Base-by-base conservation (phyloP, 495 filamentous ascomycete genomes). In the Schizothecium vesticola region DNA sequence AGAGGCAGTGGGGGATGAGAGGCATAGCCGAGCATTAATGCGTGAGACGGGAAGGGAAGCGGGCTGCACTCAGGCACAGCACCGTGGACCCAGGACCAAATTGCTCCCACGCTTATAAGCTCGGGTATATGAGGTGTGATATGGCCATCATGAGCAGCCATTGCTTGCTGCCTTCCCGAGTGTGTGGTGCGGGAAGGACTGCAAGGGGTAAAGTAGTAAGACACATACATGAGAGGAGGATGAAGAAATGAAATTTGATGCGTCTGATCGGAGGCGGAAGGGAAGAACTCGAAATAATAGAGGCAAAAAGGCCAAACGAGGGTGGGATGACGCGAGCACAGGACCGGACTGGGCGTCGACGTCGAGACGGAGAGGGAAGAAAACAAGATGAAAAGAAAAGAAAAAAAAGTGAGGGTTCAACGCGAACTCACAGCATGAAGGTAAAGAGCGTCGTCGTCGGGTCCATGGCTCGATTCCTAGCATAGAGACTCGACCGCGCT, bases 381-480 rank as follows among this genome's bases (percentile, higher is more conserved):
- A 63, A 12, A 73, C 85, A 80, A 86, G 71, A 72, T 82, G 71
- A 66, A 84, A 83, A 70, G 83, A 84, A 75, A 84, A 63, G 56
- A 68, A 71, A 64, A 68, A 56, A 67, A 71, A 66, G 57, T 51
- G 31, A 26, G 67, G 31, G 65, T 71, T 21, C 31, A 70, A 68
- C 19, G 69, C 67, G 55, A 70, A 87, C 88, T 88, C 81, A 91
- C 89, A 92, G 77, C 78, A 90, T 81, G 71, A 91, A 91, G 66
- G 89, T 90, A 80, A 90, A 88, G 73, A 92, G 85, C 24, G 89
- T 90, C n/a, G 88, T 90, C n/a, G 85, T 88, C 56, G 80, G 81
- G 74, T 85, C 81, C 89, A 91, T 91, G 74, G 69, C 70, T 75
- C 64, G 61, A 43, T 63, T 63, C 13, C 51, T 59, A 61, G 58